Base-by-base conservation (phyloP, 2,329 filamentous ascomycete species). In the Chrysosporium keratinophilum region DNA sequence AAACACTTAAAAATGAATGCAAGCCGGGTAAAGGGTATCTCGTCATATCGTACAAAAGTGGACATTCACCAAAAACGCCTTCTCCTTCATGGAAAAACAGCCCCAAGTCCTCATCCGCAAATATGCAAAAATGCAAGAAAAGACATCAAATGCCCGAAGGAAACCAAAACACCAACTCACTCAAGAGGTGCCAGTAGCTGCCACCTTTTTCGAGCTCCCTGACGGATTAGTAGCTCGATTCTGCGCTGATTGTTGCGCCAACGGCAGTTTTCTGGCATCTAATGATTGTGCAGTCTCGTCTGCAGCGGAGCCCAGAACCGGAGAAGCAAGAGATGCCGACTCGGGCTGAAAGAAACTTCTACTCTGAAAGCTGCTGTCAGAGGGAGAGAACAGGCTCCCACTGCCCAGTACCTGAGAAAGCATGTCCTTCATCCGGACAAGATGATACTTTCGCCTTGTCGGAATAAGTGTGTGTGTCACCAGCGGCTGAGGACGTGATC, bases 401-500 rank as follows among this genome's bases (percentile, higher is more conserved):
- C 63, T 70, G 5, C 77, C 77, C 31, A 83, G 70, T 0, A 79
- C 79, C 57, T 79, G 78, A 5, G 75, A 76, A 34, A 84, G 72
- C 76, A 81, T 80, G 63, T 82, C 78, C 60, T 80, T 82, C 71
- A 83, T 79, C 39, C 81, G 78, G 35, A 82, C 77, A 56, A 78
- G 76, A 59, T 80, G 76, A 63, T 83, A 83, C 62, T 81, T 82
- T 23, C 69, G 69, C 50, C 69, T 68, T 3, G 70, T 73, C 3
- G 69, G 69, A 50, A 81, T 74, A 35, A 75, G 67, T 1, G 72
- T 72, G 48, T 87, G 82, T 6, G 83, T 81, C 28, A 88, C 78
- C 3, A 95, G 73, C 0, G 91, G 90, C 58, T 84, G 82, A 0
- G 91, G 90, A 42, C 82, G 83, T 72, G 87, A 88, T 52, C 82